A percentile compares a stretch with the other conserved stretches of the same genome.
phyloP scores from a whole-genome alignment of 2,329 filamentous ascomycete species.

The Pyricularia pennisetigena region DNA sequence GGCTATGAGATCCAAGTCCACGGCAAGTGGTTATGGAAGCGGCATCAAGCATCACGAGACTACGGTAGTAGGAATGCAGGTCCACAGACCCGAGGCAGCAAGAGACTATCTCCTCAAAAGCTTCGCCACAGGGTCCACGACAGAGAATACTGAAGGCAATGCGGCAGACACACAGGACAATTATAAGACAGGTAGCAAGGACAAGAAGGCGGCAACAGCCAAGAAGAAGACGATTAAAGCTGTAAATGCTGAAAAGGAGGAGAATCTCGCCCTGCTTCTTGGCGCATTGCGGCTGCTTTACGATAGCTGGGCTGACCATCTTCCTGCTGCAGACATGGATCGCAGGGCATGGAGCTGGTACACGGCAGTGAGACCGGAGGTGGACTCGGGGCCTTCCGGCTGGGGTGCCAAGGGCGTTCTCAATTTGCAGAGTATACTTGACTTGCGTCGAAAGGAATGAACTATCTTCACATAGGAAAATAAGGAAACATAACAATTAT shows the following conservation, averaged over 20 bases:
- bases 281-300: conserved; percentile 63
- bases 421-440: conserved; percentile 55
- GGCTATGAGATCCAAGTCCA: conserved; percentile 30
- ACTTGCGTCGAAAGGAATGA: conserved; percentile 33
- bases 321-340: conserved; percentile 60
- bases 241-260: conserved; percentile 51
- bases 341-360: conserved; percentile 77
- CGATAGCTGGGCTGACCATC: conserved; percentile 59
- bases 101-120: conserved; percentile 45
- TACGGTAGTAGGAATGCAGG: conserved; percentile 48
- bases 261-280: conserved; percentile 60
- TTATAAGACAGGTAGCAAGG: conserved; percentile 7
- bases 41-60: conserved; percentile 17
- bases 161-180: conserved; percentile 2
- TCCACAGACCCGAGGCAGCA: conserved; percentile 65
- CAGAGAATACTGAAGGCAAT: background rate
- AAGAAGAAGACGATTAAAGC: conserved; percentile 42
- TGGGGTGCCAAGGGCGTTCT: conserved; percentile 77
- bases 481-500: background rate
- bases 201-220: conserved; percentile 12
- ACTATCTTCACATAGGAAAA: background rate
- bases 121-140: conserved; percentile 40
- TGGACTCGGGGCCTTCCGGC: conserved; percentile 62
- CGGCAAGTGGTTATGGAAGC: conserved; percentile 14
- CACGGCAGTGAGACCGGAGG: conserved; percentile 62